A percentile compares a stretch with the other conserved stretches of the same genome.
Conservation (phyloP, 192 early-diverging fungal species). For the Rhizophagus sp. region DNA sequence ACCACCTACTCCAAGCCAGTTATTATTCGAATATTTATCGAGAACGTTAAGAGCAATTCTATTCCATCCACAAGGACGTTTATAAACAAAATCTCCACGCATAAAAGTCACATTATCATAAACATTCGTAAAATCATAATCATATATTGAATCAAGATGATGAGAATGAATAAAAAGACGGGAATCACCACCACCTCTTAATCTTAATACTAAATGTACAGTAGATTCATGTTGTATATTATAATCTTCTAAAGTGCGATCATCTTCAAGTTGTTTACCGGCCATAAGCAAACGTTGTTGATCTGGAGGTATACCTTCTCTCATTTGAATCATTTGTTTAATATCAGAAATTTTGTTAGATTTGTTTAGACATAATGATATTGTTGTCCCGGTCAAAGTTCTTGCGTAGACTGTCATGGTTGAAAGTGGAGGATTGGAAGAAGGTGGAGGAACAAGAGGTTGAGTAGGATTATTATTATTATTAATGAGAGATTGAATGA, state of each 20-base stretch:
- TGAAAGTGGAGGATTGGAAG: neutral
- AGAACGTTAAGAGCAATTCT: constrained; percentile 15
- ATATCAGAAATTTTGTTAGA: constrained; percentile 79
- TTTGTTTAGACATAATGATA: constrained; percentile 85
- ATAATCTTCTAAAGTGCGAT: constrained; percentile 72
- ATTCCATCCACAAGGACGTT: constrained; percentile 23
- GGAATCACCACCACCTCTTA: constrained; percentile 69
- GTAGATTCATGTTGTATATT: constrained; percentile 89
- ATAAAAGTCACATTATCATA: constrained; percentile 2
- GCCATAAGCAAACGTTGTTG: constrained; percentile 82
- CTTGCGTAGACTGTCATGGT: constrained; percentile 58
- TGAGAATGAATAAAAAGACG: neutral
- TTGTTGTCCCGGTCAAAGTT: constrained; percentile 94
- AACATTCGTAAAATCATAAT: constrained; percentile 24
- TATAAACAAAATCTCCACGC: neutral
- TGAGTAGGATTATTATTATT: neutral
- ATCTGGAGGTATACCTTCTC: constrained; percentile 85
- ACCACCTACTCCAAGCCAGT: neutral
- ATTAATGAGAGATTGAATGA: neutral
- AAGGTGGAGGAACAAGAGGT: neutral
- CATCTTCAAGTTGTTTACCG: constrained; percentile 83
- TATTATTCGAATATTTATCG: constrained; percentile 5
- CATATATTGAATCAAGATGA: constrained; percentile 5
- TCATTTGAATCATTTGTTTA: constrained; percentile 83
- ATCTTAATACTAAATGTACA: constrained; percentile 73